These are phyloP conservation scores for Plasmodium gonderi DNA, from an alignment of 169 alveolate species.

Conservation along the genomic window DNA sequence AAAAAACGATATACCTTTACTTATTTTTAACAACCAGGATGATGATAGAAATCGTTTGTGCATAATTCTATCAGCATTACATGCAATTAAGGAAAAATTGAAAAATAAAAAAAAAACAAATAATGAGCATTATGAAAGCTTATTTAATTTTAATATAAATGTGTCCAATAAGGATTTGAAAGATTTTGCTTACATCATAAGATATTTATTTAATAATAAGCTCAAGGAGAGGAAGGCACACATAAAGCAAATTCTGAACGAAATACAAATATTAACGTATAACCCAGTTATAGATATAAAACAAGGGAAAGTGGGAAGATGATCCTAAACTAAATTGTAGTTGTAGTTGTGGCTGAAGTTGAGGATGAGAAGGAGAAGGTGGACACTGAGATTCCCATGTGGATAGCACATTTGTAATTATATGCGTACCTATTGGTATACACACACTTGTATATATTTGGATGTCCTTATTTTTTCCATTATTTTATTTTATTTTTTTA, in stretches of 20 bases:
- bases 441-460: not conserved
- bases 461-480: not conserved
- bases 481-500: not conserved
- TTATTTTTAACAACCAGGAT: not conserved
- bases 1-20: constrained; percentile 37
- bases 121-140: constrained; percentile 28
- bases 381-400: too few relatives aligned
- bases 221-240: constrained; percentile 20
- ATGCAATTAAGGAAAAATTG: constrained; percentile 54
- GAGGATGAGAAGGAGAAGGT: too few relatives aligned
- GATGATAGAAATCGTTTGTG: not conserved
- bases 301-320: constrained; percentile 60
- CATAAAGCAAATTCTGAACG: constrained; percentile 33
- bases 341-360: too few relatives aligned
- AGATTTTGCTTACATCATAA: constrained; percentile 56
- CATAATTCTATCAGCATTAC: constrained; percentile 38
- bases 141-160: constrained; percentile 41
- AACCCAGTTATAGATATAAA: constrained; percentile 65
- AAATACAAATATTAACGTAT: constrained; percentile 54
- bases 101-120: constrained; percentile 50
- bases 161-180: constrained; percentile 20
- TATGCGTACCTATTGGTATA: not conserved
- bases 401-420: not conserved
- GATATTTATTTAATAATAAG: constrained; percentile 34
- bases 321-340: too few relatives aligned